Percentiles rank a stretch among this genome's conserved stretches.
These are phyloP conservation scores for Paxillus ammoniavirescens DNA, from an alignment of 768 basidiomycete genomes.

Conservation along the genomic window DNA sequence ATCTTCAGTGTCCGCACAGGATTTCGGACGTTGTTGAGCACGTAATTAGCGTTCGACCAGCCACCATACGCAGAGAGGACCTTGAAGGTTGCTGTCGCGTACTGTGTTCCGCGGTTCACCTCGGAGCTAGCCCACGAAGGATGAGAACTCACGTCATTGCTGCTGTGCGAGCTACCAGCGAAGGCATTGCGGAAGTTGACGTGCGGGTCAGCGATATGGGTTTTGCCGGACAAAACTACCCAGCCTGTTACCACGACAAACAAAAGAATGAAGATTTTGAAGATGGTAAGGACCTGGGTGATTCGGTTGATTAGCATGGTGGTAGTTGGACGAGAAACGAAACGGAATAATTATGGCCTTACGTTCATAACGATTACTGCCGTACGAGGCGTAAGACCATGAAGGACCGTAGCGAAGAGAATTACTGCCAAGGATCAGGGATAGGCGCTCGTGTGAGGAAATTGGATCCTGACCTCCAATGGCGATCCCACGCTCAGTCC, in stretches of 20 bases:
- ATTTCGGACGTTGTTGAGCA: conserved; percentile 58
- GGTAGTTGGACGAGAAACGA: neutral
- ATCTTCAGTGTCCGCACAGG: conserved; percentile 62
- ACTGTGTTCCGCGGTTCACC: conserved; percentile 28
- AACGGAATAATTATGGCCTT: neutral
- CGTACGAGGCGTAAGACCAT: conserved; percentile 46
- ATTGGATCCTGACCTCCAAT: conserved; percentile 43
- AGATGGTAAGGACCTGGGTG: conserved; percentile 43
- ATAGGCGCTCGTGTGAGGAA: neutral
- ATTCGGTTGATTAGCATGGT: neutral
- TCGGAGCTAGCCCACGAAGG: neutral
- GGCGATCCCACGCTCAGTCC: conserved; percentile 61
- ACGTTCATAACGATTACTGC: conserved; percentile 53
- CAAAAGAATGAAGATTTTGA: conserved; percentile 50
- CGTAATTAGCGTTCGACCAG: conserved; percentile 55
- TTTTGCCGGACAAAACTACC: conserved; percentile 56
- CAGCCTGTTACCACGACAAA: conserved; percentile 53
- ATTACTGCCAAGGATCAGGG: conserved; percentile 34
- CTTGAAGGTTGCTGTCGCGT: conserved; percentile 56
- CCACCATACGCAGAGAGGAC: conserved; percentile 46
- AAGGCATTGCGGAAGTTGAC: conserved; percentile 56
- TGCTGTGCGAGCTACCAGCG: conserved; percentile 47
- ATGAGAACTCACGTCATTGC: conserved; percentile 37
- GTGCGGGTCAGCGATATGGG: conserved; percentile 50
- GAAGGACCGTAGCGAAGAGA: conserved; percentile 45